Evolutionary conservation across 129 eudicot species (phyloP).

Genomic region (Arctium lappa): DNA sequence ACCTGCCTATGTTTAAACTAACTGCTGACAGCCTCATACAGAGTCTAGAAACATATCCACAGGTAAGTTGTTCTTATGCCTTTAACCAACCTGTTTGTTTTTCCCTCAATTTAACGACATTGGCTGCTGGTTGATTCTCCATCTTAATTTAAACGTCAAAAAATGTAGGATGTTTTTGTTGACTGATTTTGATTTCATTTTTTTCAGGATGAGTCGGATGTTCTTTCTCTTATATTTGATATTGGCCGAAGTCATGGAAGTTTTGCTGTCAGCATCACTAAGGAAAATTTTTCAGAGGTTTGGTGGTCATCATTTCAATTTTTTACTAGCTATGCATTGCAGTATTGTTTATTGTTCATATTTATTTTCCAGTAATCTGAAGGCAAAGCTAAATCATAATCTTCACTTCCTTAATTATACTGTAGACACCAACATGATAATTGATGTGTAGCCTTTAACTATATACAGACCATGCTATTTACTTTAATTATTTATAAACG

Average conservation of each 20-base stretch:
- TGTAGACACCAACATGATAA: neutral
- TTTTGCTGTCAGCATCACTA: slow-evolving; percentile 46
- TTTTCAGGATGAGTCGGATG: slow-evolving; percentile 77
- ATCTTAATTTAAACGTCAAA: neutral
- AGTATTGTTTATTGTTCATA: neutral
- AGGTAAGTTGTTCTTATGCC: slow-evolving; percentile 39
- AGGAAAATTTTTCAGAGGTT: slow-evolving; percentile 53
- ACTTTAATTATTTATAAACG: neutral
- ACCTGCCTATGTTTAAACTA: slow-evolving; percentile 44
- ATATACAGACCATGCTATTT: neutral
- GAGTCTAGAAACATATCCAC: slow-evolving; percentile 61
- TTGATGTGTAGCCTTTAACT: neutral
- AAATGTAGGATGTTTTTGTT: neutral
- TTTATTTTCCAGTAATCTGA: neutral
- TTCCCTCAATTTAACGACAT: neutral
- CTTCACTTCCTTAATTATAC: neutral
- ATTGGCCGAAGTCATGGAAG: slow-evolving; percentile 59
- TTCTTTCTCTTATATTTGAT: slow-evolving; percentile 45
- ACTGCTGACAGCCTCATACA: slow-evolving; percentile 44
- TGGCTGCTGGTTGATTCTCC: neutral
- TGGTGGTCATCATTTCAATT: neutral
- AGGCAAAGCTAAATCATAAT: neutral
- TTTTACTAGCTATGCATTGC: neutral
- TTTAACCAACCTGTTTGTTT: neutral
- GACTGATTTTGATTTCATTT: slow-evolving; percentile 4